Base-by-base conservation (phyloP, 352 stramenopile genomes). In the Phytophthora megakarya region DNA sequence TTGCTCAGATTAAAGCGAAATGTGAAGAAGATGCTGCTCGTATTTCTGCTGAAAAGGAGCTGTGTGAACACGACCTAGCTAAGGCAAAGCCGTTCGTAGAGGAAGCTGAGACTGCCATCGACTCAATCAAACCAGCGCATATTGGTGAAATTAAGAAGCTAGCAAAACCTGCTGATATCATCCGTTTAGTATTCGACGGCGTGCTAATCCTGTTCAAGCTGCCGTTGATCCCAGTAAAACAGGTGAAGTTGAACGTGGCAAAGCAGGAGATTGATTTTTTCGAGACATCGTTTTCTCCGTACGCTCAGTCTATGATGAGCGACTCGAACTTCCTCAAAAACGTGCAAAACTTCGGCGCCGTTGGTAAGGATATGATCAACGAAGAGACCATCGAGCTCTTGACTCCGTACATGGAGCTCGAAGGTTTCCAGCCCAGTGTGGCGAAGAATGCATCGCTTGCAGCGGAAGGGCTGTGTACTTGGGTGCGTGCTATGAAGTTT, bases 71-170 rank as follows among this genome's bases (percentile, higher is more conserved):
- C 28, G 97, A 99, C 81, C 75, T 99, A 4, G 97, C 97, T n/a
- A 98, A 98, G 70, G 97, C 97, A 1, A 97, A 98, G 67, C 97
- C 97, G 15, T 99, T 98, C 67, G 93, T 99, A 8, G 96, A 99
- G 57, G 89, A 99, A 70, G 97, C 97, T 3, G 97, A 99, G 78
- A 98, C 90, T 3, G 97, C 97, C 5, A 99, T 99, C 51, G 91
- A 98, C 63, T 98, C 92, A 25, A 98, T 99, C 78, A 99, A 99
- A 70, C 95, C 96, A 9, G 91, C 92, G 6, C 93, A 99, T 69
- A 98, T 99, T 72, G 93, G 93, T 67, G 97, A 99, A 78, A 97
- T 99, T 53, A 99, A 99, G 80, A 98, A 98, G 67, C 83, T 99
- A 1, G 88, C 93, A 8, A 99, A 99, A 61, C 97, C 97, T 1